phyloP scores from a whole-genome alignment of 1,139 yeast genomes.

The Saccharomyces pastorianus region DNA sequence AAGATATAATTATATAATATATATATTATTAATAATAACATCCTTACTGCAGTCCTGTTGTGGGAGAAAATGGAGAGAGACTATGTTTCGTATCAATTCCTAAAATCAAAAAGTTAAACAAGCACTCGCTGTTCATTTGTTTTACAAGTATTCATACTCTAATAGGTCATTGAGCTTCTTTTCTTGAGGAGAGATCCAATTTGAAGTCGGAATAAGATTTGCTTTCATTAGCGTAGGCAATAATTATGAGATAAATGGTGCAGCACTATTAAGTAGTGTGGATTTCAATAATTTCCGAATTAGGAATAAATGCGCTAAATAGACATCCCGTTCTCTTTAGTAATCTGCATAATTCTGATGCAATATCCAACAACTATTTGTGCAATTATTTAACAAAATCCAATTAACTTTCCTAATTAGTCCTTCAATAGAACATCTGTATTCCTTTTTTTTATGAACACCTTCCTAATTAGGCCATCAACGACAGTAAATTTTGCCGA shows the following conservation, averaged over 20 bases:
- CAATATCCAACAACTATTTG: neutral
- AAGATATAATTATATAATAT: neutral
- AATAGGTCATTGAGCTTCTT: neutral
- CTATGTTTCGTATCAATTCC: neutral
- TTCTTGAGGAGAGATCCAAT: neutral
- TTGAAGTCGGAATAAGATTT: neutral
- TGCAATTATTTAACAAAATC: neutral
- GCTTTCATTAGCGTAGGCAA: neutral
- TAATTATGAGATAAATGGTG: neutral
- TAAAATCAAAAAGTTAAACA: neutral
- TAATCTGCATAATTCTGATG: neutral
- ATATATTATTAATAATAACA: neutral
- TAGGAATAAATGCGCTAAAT: neutral
- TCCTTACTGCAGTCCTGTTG: neutral
- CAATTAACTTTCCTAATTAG: neutral
- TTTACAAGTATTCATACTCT: neutral
- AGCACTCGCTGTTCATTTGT: neutral
- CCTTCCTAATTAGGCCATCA: neutral
- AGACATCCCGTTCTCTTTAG: neutral
- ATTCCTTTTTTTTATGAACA: neutral
- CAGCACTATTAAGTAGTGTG: neutral
- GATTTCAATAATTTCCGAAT: neutral
- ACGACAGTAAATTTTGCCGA: neutral
- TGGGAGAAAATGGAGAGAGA: neutral
- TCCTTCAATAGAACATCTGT: neutral